Evolutionary conservation across 306 rosid genomes (phyloP), one percentile per base, ranked within the genome.

Genomic region (Medicago ruthenica): DNA sequence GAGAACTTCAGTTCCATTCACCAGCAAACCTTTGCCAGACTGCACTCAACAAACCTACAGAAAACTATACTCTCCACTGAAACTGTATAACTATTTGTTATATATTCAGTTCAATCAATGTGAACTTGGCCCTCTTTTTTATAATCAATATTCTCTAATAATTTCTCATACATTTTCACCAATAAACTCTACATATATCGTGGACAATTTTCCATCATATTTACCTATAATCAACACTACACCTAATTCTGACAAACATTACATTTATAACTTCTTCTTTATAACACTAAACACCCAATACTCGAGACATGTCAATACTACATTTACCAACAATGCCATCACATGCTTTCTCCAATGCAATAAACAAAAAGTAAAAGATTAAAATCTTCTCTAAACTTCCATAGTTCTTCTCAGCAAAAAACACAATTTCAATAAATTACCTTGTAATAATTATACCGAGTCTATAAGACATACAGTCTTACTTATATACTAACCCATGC

Each of bases 1-100:
- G 14, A 71, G 70, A 80, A 75, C 58, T 45, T 27, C 68, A 44
- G 9, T 44, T 76, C 70, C 58, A 66, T 51, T 62, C 67, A 72
- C 50, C 41, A 50, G 63, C 73, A 65, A 72, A 60, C 37, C 48
- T 12, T 13, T 21, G 22, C 22, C 22, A 21, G 22, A 21, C 22
- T 21, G 22, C 22, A 21, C 22, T 21, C 22, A 0, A 21, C 22
- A 21, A 21, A 21, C 22, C 22, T 21, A 21, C 22, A 21, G 0
- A 76, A 42, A 17, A 40, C 12, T 45, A 39, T 21, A 36, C 62
- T 68, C 45, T 44, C 44, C 42, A 27, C 18, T 15, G 45, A 55
- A 40, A 68, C 72, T 42, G 40, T 36, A 15, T 7, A 42, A 42
- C 11, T 42, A 42, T 42, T 48, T 48, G 9, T 18, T 40, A 45